Evolutionary conservation across 441 rosid genomes (phyloP).

Genomic region (Manihot esculenta): DNA sequence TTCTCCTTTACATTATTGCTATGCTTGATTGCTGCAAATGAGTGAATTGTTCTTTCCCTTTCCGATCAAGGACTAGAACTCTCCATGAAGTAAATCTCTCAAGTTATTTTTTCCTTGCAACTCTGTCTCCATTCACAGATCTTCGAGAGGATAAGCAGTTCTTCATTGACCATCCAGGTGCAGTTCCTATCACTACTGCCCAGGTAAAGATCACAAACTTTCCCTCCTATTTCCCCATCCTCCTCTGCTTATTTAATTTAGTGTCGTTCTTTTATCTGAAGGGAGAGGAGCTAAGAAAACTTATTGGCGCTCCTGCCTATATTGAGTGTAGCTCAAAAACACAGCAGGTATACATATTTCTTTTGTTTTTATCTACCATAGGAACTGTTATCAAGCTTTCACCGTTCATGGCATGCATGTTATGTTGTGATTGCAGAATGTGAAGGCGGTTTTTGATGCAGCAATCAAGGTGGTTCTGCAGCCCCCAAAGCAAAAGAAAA

Average conservation of each 20-base stretch:
- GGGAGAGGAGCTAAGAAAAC: conserved; percentile 91
- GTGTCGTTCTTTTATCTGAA: conserved; percentile 23
- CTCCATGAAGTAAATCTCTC: neutral
- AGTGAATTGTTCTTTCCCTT: too few relatives aligned
- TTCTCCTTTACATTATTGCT: neutral
- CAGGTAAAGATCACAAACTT: conserved; percentile 44
- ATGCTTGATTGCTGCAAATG: neutral
- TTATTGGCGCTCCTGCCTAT: conserved; percentile 71
- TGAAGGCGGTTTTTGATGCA: conserved; percentile 82
- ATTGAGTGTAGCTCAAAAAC: conserved; percentile 93
- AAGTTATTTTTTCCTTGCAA: neutral
- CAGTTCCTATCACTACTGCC: conserved; percentile 61
- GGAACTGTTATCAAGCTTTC: neutral
- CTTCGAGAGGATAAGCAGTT: conserved; percentile 74
- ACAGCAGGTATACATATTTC: conserved; percentile 54
- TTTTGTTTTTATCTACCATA: neutral
- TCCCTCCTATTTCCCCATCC: neutral
- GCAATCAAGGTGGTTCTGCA: conserved; percentile 87
- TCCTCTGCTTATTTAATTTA: neutral
- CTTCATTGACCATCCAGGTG: conserved; percentile 74
- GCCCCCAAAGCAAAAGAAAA: conserved; percentile 85
- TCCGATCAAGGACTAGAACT: neutral
- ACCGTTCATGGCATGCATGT: conserved; percentile 4
- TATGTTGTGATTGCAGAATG: conserved; percentile 50
- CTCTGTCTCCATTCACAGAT: conserved; percentile 31